Percentiles rank a stretch among this genome's conserved stretches.
Evolutionary conservation across 192 early-diverging fungal species (phyloP).

Genomic region (Mortierella alpina): DNA sequence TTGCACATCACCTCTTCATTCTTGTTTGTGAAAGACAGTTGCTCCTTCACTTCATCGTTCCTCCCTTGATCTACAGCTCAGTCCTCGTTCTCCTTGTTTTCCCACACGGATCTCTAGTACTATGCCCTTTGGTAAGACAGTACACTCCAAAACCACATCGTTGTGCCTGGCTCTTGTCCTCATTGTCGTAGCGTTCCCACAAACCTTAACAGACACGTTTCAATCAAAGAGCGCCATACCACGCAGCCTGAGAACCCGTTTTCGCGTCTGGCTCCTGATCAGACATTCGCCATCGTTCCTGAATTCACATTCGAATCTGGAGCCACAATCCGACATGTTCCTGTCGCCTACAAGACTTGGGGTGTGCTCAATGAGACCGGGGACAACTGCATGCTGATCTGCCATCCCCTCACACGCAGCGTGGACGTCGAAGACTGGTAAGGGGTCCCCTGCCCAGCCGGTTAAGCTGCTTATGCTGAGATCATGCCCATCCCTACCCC

Average conservation of each 20-base stretch:
- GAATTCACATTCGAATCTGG: conserved; percentile 86
- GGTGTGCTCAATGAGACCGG: conserved; percentile 79
- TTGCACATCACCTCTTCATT: too few species aligned
- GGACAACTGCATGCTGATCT: conserved; percentile 94
- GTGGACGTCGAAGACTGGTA: conserved; percentile 96
- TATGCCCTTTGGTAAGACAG: conserved; percentile 10
- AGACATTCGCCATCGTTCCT: conserved; percentile 73
- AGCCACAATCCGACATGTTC: conserved; percentile 74
- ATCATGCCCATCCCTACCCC: too few species aligned
- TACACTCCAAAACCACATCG: too few species aligned
- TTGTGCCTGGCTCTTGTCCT: too few species aligned
- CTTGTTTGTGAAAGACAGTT: too few species aligned
- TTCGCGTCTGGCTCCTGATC: conserved; percentile 67
- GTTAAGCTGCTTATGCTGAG: background rate
- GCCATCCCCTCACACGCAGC: conserved; percentile 95
- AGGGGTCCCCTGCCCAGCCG: background rate
- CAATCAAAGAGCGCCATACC: conserved; percentile 7
- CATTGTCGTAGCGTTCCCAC: too few species aligned
- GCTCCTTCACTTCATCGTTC: background rate
- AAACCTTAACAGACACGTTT: background rate
- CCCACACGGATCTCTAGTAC: background rate
- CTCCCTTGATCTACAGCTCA: background rate
- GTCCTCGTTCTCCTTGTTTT: background rate
- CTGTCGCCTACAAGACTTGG: conserved; percentile 98
- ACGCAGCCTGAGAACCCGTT: conserved; percentile 65